These are phyloP conservation scores for Leccinellum albellum DNA, from an alignment of 768 basidiomycete genomes.

Conservation along the genomic window DNA sequence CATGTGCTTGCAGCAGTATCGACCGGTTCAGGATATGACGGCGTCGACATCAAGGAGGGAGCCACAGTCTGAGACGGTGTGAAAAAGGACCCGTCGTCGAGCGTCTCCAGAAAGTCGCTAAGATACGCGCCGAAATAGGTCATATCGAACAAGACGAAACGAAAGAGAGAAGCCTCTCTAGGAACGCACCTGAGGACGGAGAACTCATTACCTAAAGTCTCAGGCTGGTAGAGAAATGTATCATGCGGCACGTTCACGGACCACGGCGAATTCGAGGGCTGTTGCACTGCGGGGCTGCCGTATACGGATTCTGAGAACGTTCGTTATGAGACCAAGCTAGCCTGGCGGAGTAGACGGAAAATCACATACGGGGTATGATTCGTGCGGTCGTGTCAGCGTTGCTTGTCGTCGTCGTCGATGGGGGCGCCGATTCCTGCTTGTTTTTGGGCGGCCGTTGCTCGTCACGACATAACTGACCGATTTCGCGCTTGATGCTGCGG, in stretches of 20 bases:
- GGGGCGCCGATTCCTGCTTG: conserved; percentile 35
- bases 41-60: conserved; percentile 42
- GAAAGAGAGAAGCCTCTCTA: not conserved
- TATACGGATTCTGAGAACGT: conserved; percentile 21
- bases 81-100: conserved; percentile 83
- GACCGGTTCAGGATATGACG: conserved; percentile 19
- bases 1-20: conserved; percentile 11
- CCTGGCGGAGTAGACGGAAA: not conserved
- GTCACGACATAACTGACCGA: conserved; percentile 91
- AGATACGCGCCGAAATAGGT: not conserved
- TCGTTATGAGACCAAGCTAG: not conserved
- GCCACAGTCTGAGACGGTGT: conserved; percentile 49
- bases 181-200: conserved; percentile 68
- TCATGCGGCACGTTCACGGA: conserved; percentile 48
- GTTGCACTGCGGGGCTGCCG: conserved; percentile 16
- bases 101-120: conserved; percentile 28
- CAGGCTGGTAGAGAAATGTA: conserved; percentile 65
- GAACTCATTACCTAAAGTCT: conserved; percentile 78
- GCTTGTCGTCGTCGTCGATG: conserved; percentile 11
- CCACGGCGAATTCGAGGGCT: conserved; percentile 44
- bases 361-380: conserved; percentile 23
- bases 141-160: not conserved
- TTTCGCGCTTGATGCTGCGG: conserved; percentile 88
- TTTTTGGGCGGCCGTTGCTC: conserved; percentile 58
- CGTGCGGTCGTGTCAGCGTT: conserved; percentile 33